These are phyloP conservation scores for Apiotrichum laibachii DNA, from an alignment of 1,284 basidiomycete species.

Conservation along the genomic window DNA sequence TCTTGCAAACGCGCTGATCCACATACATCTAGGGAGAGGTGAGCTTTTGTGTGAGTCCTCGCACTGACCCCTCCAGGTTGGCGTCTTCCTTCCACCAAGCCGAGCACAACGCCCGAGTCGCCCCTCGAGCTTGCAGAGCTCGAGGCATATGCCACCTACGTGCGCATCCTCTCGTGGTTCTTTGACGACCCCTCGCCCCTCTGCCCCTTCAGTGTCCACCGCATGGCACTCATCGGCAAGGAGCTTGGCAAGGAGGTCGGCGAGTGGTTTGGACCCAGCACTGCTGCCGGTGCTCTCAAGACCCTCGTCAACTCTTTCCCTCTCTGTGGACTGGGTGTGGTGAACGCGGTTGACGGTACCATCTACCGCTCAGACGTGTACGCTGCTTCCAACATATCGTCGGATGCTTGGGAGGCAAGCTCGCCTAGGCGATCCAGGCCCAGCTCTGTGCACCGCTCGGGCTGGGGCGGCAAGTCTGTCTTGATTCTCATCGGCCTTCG, in stretches of 20 bases:
- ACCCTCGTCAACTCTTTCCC: slow-evolving; percentile 76
- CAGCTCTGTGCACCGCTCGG: slow-evolving; percentile 12
- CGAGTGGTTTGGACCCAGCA: slow-evolving; percentile 97
- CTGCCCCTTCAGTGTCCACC: slow-evolving; percentile 93
- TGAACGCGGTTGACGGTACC: slow-evolving; percentile 76
- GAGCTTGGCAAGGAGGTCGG: slow-evolving; percentile 93
- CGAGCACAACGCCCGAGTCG: slow-evolving; percentile 19
- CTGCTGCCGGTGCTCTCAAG: slow-evolving; percentile 93
- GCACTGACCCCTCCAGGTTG: slow-evolving; percentile 62
- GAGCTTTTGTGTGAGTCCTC: slow-evolving; percentile 39
- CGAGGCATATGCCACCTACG: slow-evolving; percentile 60
- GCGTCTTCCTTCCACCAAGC: slow-evolving; percentile 58
- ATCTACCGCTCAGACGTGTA: slow-evolving; percentile 85
- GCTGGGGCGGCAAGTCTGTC: slow-evolving; percentile 81
- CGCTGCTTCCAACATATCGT: slow-evolving; percentile 64
- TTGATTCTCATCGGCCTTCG: slow-evolving; percentile 82
- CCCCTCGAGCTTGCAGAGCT: slow-evolving; percentile 29
- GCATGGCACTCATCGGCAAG: slow-evolving; percentile 92
- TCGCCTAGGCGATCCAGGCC: slow-evolving; percentile 7
- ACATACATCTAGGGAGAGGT: slow-evolving; percentile 83
- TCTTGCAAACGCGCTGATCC: slow-evolving; percentile 81
- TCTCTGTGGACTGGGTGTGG: slow-evolving; percentile 75
- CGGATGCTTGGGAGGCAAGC: slow-evolving; percentile 30
- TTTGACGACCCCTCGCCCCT: slow-evolving; percentile 82
- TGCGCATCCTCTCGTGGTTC: slow-evolving; percentile 90